These are phyloP conservation scores for Wickerhamomyces subpelliculosus DNA, from an alignment of 805 yeast genomes.

Conservation along the genomic window DNA sequence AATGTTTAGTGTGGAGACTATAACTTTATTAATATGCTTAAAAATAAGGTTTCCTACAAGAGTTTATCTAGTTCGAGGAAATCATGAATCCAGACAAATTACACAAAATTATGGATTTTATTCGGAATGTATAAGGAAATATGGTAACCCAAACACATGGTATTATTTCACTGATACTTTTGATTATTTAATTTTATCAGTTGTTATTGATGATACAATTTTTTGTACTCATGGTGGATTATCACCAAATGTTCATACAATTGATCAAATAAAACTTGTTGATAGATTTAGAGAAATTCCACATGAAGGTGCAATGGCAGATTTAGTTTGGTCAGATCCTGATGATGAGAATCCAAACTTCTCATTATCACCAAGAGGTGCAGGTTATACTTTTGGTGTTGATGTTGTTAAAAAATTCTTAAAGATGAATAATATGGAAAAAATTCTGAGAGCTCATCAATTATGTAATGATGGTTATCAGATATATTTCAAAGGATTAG, in stretches of 20 bases:
- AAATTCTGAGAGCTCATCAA: conserved; percentile 91
- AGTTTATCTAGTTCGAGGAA: conserved; percentile 80
- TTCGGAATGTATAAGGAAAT: conserved; percentile 87
- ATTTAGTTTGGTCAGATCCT: conserved; percentile 97
- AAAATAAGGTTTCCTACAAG: conserved; percentile 86
- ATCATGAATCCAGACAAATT: conserved; percentile 94
- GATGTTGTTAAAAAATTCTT: conserved; percentile 87
- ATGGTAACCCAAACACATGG: conserved; percentile 82
- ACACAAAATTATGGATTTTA: conserved; percentile 97
- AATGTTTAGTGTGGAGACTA: conserved; percentile 88
- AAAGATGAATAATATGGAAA: conserved; percentile 67
- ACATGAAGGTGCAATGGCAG: conserved; percentile 99
- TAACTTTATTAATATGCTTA: conserved; percentile 70
- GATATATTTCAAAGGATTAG: conserved; percentile 80
- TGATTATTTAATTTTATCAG: conserved; percentile 84
- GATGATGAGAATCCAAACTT: conserved; percentile 76
- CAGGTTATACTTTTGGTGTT: conserved; percentile 93
- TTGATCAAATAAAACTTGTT: conserved; percentile 84
- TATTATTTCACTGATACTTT: conserved; percentile 82
- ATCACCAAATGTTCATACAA: conserved; percentile 89
- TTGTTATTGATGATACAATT: conserved; percentile 81
- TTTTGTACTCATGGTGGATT: conserved; percentile 97
- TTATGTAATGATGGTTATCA: conserved; percentile 95
- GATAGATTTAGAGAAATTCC: conserved; percentile 95
- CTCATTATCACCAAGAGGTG: conserved; percentile 90